Evolutionary conservation across 345 rosid species (phyloP).

Genomic region (Populus pruinosa): DNA sequence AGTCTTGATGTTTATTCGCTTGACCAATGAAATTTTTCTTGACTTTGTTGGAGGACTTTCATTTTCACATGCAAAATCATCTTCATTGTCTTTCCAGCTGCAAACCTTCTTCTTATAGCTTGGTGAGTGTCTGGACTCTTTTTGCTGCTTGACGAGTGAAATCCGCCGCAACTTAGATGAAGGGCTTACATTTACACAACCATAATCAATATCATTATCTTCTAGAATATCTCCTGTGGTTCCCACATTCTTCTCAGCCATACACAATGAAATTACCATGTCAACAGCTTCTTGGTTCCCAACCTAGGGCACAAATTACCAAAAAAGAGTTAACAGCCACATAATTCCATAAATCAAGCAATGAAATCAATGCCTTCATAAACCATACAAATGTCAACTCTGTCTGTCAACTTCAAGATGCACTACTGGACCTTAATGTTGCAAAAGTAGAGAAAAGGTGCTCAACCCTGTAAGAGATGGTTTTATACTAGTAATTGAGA

Average conservation of each 20-base stretch:
- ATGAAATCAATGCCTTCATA: background rate
- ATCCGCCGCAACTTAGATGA: conserved; percentile 57
- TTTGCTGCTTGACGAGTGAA: conserved; percentile 50
- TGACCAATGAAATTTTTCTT: conserved; percentile 44
- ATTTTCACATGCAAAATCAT: conserved; percentile 38
- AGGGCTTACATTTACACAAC: conserved; percentile 59
- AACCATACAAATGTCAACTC: background rate
- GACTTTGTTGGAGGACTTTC: conserved; percentile 57
- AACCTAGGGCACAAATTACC: conserved; percentile 35
- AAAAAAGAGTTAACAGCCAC: conserved; percentile 6
- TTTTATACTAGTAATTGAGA: background rate
- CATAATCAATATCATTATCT: conserved; percentile 32
- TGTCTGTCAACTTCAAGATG: background rate
- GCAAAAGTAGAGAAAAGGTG: background rate
- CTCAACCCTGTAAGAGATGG: background rate
- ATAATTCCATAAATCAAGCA: background rate
- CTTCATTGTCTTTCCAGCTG: conserved; percentile 30
- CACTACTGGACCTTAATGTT: background rate
- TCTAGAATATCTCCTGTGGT: conserved; percentile 9
- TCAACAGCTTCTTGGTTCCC: conserved; percentile 75
- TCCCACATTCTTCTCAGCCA: conserved; percentile 33
- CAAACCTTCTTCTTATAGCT: conserved; percentile 16
- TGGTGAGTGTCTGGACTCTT: conserved; percentile 35
- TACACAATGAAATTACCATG: conserved; percentile 28
- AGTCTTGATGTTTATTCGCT: conserved; percentile 32